Base-by-base conservation (phyloP, 2,329 filamentous ascomycete species). In the Talaromyces sp. region DNA sequence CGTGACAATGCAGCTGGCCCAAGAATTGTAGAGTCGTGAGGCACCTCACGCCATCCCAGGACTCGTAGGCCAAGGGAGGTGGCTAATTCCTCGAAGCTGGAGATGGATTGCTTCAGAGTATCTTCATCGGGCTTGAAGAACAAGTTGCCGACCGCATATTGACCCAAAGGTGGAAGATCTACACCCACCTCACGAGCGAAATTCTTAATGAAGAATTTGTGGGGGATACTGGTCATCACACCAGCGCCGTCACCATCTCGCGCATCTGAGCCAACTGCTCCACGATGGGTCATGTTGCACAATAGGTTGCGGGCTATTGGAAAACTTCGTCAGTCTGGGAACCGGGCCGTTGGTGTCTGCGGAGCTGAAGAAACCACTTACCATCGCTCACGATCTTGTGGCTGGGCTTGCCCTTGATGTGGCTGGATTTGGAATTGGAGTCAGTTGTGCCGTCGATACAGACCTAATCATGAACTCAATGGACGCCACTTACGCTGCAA, bases 271-370 rank as follows among this genome's bases (percentile, higher is more conserved):
- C 94, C 94, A 66, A 97, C 93, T 60, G 94, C 94, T 82, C 94
- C 94, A 74, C 94, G 89, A 82, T 99, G 94, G 82, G 94, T 97
- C 94, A 99, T 99, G 84, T 99, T 97, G 83, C 94, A 99, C 60
- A 99, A 86, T 57, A 99, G 82, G 77, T 92, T 96, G 63, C 90
- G 89, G 63, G 92, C 90, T 94, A 66, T 55, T 29, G 60, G 33
- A 11, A 43, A 39, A 49, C 27, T 44, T 49, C 41, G 45, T 57
- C 55, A 57, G 52, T 48, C 41, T 45, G 27, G 13, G 10, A 42
- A 35, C 35, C 22, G 29, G 10, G 5, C 10, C 7, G 5, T 8
- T 45, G 36, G 46, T 48, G 42, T 51, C 36, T 52, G 50, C 37
- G 8, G 13, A 19, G 20, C 58, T n/a, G 33, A n/a, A n/a, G 13